A percentile compares a stretch with the other conserved stretches of the same genome.
phyloP scores from a whole-genome alignment of 495 filamentous ascomycete genomes.

The Melanomma pulvis-pyrius region DNA sequence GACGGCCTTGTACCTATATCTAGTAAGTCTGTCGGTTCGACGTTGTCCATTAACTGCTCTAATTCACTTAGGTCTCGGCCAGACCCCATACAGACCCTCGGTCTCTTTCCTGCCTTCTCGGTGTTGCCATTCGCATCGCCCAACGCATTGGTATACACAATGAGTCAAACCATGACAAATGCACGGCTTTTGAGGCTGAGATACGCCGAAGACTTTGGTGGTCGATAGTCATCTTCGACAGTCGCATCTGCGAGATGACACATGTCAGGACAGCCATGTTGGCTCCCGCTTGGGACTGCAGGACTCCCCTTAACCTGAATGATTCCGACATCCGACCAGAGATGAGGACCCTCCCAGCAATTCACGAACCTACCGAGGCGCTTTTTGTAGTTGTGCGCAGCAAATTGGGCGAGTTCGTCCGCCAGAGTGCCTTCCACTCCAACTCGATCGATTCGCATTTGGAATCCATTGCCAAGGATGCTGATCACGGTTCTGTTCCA shows the following conservation, averaged over 20 bases:
- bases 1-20: conserved; percentile 62
- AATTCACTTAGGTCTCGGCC: conserved; percentile 54
- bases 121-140: conserved; percentile 57
- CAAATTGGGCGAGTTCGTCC: conserved; percentile 54
- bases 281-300: conserved; percentile 60
- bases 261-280: conserved; percentile 46
- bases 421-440: conserved; percentile 53
- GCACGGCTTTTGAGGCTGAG: conserved; percentile 55
- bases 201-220: conserved; percentile 65
- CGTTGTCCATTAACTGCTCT: conserved; percentile 22
- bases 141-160: conserved; percentile 58
- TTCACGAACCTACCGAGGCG: conserved; percentile 52
- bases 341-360: conserved; percentile 51
- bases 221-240: conserved; percentile 57
- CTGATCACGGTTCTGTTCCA: conserved; percentile 20
- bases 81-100: conserved; percentile 52
- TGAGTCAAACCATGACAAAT: conserved; percentile 46
- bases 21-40: conserved; percentile 49
- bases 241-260: conserved; percentile 54
- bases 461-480: conserved; percentile 46
- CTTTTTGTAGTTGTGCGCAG: conserved; percentile 56
- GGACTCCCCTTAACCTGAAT: conserved; percentile 57
- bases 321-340: conserved; percentile 58
- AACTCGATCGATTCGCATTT: conserved; percentile 55
- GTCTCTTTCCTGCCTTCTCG: conserved; percentile 58